Conservation (phyloP, 352 stramenopile genomes). For the Globisporangium megalacanthum region DNA sequence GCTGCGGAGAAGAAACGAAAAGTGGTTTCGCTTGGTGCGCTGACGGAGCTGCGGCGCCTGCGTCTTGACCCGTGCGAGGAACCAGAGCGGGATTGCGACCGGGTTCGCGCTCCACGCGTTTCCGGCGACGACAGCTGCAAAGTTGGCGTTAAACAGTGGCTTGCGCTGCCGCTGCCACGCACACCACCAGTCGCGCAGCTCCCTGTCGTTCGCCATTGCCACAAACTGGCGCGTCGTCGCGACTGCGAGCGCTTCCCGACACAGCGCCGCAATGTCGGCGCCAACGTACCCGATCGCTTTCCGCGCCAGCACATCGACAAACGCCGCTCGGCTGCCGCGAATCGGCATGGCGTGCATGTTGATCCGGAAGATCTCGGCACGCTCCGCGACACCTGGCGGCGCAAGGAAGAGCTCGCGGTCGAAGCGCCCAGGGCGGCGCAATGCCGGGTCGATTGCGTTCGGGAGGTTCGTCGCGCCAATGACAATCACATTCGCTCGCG, state of each 20-base stretch:
- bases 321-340: conserved; percentile 7
- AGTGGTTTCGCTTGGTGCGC: not conserved
- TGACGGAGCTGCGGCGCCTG: not conserved
- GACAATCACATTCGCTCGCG: conserved; percentile 89
- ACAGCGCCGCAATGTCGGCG: conserved; percentile 74
- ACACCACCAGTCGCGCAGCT: conserved; percentile 54
- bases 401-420: conserved; percentile 72
- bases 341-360: conserved; percentile 45
- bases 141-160: conserved; percentile 29
- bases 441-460: conserved; percentile 86
- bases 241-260: conserved; percentile 63
- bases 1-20: not conserved
- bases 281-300: conserved; percentile 75
- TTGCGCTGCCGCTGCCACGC: conserved; percentile 44
- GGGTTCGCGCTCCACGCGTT: conserved; percentile 58
- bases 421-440: conserved; percentile 74
- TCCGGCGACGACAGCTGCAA: conserved; percentile 39
- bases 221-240: conserved; percentile 64
- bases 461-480: conserved; percentile 93
- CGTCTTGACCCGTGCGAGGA: not conserved
- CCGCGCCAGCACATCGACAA: conserved; percentile 32
- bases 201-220: conserved; percentile 34
- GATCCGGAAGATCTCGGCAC: conserved; percentile 62
- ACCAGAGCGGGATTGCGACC: not conserved
- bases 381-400: conserved; percentile 31